phyloP scores from a whole-genome alignment of 257 asterid genomes.

The Capsicum rhomboideum region DNA sequence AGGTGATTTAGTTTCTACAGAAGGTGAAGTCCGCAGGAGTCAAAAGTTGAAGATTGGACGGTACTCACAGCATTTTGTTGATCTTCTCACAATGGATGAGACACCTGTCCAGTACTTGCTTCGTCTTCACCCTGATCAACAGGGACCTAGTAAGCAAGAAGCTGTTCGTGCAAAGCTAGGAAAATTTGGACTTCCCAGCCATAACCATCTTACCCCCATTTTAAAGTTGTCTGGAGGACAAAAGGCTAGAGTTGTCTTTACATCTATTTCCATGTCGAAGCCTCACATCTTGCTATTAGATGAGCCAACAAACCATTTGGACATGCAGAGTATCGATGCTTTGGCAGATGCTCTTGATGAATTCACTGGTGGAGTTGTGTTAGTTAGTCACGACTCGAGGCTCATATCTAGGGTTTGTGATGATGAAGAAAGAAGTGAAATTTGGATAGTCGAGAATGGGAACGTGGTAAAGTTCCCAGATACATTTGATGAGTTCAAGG shows the following conservation, averaged over 20 bases:
- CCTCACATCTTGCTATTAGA: no score
- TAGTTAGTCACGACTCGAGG: no score
- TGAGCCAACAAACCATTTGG: no score
- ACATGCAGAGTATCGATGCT: no score
- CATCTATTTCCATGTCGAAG: neutral
- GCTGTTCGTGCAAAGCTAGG: slow-evolving; percentile 22
- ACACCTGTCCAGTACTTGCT: slow-evolving; percentile 3
- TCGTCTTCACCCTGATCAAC: slow-evolving; percentile 6
- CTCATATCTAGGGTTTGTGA: no score
- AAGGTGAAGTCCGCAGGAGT: slow-evolving; percentile 29
- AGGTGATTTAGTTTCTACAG: slow-evolving; percentile 31
- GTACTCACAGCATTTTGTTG: slow-evolving; percentile 24
- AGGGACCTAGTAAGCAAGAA: slow-evolving; percentile 20
- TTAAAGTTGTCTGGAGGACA: slow-evolving; percentile 30
- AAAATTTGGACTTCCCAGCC: slow-evolving; percentile 24
- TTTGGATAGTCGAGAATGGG: slow-evolving; percentile 37
- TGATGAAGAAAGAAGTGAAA: no score
- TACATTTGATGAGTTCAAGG: slow-evolving; percentile 32
- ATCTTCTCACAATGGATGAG: slow-evolving; percentile 22
- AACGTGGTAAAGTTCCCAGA: slow-evolving; percentile 24
- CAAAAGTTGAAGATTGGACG: slow-evolving; percentile 29
- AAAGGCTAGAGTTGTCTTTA: slow-evolving; percentile 28
- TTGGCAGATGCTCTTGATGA: no score
- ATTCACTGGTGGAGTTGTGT: no score
- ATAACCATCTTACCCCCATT: slow-evolving; percentile 27